These are phyloP conservation scores for Saccharomycopsis fermentans DNA, from an alignment of 805 yeast species.

Conservation along the genomic window DNA sequence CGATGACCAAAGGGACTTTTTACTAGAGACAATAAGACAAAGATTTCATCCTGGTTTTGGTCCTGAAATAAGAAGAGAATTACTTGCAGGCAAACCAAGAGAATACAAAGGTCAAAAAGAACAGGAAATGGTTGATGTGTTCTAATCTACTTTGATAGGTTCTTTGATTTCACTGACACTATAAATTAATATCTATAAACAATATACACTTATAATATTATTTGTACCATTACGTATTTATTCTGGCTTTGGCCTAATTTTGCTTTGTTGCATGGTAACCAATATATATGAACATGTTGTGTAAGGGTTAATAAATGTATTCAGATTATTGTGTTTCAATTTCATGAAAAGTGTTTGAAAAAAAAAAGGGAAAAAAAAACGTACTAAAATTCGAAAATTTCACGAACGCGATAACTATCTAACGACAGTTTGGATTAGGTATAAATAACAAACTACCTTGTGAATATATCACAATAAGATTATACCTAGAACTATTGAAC, in stretches of 20 bases:
- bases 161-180: too few species aligned
- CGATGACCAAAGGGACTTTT: constrained; percentile 94
- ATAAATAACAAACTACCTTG: too few species aligned
- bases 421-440: too few species aligned
- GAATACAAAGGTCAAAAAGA: constrained; percentile 23
- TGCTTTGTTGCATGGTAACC: neutral
- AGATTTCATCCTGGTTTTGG: constrained; percentile 84
- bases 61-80: constrained; percentile 89
- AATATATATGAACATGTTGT: neutral
- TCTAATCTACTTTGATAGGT: neutral
- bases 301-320: neutral
- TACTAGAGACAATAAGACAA: constrained; percentile 82
- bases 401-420: neutral
- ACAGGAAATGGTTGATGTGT: constrained; percentile 23
- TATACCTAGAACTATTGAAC: too few species aligned
- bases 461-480: too few species aligned
- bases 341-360: neutral
- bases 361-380: neutral
- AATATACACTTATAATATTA: too few species aligned
- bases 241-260: too few species aligned
- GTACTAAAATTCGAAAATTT: neutral
- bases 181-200: too few species aligned
- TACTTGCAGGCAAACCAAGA: constrained; percentile 76
- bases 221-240: too few species aligned
- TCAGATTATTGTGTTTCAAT: neutral